phyloP scores from a whole-genome alignment of 177 flowering plant species.

The Vitis hybrid region DNA sequence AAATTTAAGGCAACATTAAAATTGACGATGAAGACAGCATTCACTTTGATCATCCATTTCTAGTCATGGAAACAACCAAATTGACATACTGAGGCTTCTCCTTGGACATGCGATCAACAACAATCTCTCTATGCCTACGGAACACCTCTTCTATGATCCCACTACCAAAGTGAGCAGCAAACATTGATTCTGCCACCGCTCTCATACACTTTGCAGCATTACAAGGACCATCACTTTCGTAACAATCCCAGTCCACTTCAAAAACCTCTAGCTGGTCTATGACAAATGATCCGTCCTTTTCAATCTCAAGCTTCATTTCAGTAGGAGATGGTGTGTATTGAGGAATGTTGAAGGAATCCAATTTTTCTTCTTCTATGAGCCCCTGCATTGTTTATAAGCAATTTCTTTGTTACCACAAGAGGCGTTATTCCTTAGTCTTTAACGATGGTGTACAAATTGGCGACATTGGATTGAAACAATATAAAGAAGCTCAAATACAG shows the following conservation, averaged over 20 bases:
- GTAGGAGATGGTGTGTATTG: constrained; percentile 40
- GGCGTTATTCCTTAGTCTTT: too few species aligned
- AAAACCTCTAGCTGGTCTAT: constrained; percentile 29
- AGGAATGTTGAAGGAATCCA: constrained; percentile 50
- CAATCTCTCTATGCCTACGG: constrained; percentile 12
- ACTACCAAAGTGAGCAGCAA: constrained; percentile 33
- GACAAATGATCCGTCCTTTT: constrained; percentile 40
- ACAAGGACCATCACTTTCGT: constrained; percentile 13
- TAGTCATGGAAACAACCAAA: constrained; percentile 22
- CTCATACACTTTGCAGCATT: constrained; percentile 31
- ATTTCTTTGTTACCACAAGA: too few species aligned
- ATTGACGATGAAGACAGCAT: too few species aligned
- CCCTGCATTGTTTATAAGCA: too few species aligned
- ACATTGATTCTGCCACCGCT: constrained; percentile 37
- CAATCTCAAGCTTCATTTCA: constrained; percentile 31
- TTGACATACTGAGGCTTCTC: constrained; percentile 21
- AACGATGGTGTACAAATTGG: too few species aligned
- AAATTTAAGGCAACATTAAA: too few species aligned
- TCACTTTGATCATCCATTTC: background rate
- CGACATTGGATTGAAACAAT: too few species aligned
- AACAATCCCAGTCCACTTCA: constrained; percentile 26
- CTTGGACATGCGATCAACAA: constrained; percentile 20
- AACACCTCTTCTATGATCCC: constrained; percentile 30
- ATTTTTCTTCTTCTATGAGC: constrained; percentile 18
- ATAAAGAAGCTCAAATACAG: too few species aligned